These are phyloP conservation scores for Podospora comata DNA, from an alignment of 495 filamentous ascomycete genomes.

Conservation along the genomic window DNA sequence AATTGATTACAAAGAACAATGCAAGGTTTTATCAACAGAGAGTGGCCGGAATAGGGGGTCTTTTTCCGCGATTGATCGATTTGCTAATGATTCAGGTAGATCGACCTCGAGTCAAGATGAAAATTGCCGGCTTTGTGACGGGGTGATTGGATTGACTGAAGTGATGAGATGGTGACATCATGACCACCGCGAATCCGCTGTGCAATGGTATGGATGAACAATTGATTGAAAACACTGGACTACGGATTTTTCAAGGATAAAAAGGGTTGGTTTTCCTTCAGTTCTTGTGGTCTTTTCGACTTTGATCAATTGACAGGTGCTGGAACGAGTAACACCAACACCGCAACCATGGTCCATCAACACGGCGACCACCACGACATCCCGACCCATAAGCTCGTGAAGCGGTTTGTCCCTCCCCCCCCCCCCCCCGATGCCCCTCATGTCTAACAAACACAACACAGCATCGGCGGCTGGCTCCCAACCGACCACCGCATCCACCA, in stretches of 20 bases:
- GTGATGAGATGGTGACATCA: neutral
- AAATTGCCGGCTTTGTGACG: neutral
- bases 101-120: neutral
- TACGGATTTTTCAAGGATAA: neutral
- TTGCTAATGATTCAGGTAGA: neutral
- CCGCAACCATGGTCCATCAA: slow-evolving; percentile 41
- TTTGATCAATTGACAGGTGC: neutral
- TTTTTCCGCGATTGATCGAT: neutral
- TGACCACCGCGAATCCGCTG: neutral
- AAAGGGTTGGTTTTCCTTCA: neutral
- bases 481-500: slow-evolving; percentile 50
- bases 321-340: neutral
- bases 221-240: neutral
- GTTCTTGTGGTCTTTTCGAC: neutral
- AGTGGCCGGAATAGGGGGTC: no score
- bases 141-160: neutral
- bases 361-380: slow-evolving; percentile 45
- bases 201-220: neutral
- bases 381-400: slow-evolving; percentile 39
- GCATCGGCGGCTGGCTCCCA: slow-evolving; percentile 52
- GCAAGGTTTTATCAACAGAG: neutral
- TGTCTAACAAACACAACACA: slow-evolving; percentile 17
- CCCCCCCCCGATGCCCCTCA: neutral
- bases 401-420: slow-evolving; percentile 25
- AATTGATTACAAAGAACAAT: slow-evolving; percentile 14